A percentile compares a stretch with the other conserved stretches of the same genome.
Evolutionary conservation across 768 basidiomycete species (phyloP).

Genomic region (Clitopilus passeckerianus): DNA sequence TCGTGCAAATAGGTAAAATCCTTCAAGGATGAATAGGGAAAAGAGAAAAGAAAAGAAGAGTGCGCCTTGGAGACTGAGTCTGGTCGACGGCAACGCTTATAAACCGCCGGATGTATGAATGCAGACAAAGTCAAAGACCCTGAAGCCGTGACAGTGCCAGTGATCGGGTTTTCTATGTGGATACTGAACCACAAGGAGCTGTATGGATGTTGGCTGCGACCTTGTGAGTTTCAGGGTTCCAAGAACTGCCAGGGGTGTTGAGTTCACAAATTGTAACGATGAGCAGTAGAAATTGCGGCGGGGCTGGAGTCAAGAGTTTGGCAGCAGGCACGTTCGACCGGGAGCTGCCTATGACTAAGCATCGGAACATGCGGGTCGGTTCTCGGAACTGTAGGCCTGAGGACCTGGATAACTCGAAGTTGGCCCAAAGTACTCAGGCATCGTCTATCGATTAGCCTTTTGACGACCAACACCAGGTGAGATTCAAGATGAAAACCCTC

Average conservation of each 20-base stretch:
- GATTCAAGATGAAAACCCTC: background rate
- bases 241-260: background rate
- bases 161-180: background rate
- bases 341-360: background rate
- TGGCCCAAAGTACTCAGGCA: background rate
- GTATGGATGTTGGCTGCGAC: background rate
- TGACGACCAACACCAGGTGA: background rate
- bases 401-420: no score
- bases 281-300: background rate
- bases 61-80: background rate
- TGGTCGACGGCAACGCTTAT: background rate
- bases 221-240: no score
- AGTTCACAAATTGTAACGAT: background rate
- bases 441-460: background rate
- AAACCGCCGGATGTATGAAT: constrained; percentile 1
- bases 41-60: background rate
- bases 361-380: background rate
- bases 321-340: background rate
- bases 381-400: background rate
- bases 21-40: background rate
- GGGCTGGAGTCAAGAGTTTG: background rate
- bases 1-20: background rate
- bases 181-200: background rate
- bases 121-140: background rate
- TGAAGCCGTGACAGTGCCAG: background rate